Percentiles rank a stretch among this genome's conserved stretches.
Evolutionary conservation across 78 protist species (phyloP).

Genomic region (Dictyostelium purpureum): DNA sequence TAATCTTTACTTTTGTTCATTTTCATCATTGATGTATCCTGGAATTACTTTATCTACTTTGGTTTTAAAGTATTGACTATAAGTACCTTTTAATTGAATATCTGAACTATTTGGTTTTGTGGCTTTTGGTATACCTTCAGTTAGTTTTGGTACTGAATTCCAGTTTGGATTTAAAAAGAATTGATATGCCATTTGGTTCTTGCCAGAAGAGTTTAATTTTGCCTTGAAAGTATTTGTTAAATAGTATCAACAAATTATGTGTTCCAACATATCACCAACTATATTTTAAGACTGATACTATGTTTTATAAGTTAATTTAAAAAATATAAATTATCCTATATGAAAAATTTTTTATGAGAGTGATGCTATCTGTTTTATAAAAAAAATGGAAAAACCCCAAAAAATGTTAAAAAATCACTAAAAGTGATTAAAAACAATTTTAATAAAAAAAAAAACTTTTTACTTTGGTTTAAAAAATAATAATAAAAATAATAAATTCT

Average conservation of each 20-base stretch:
- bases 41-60: constrained; percentile 31
- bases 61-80: constrained; percentile 11
- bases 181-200: constrained; percentile 49
- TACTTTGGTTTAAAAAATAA: too few relatives aligned
- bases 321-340: too few relatives aligned
- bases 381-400: too few relatives aligned
- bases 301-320: too few relatives aligned
- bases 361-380: too few relatives aligned
- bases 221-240: constrained; percentile 68
- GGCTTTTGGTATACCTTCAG: too few relatives aligned
- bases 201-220: neutral
- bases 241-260: constrained; percentile 33
- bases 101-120: constrained; percentile 40
- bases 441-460: too few relatives aligned
- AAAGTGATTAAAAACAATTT: too few relatives aligned
- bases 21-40: neutral
- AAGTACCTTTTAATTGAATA: constrained; percentile 12
- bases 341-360: too few relatives aligned
- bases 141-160: neutral
- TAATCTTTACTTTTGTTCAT: too few relatives aligned
- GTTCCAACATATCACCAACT: constrained; percentile 86
- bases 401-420: too few relatives aligned
- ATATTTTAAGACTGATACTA: too few relatives aligned
- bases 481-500: neutral
- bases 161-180: constrained; percentile 75